Evolutionary conservation across 2,329 filamentous ascomycete genomes (phyloP).

Genomic region (Monilinia laxa): DNA sequence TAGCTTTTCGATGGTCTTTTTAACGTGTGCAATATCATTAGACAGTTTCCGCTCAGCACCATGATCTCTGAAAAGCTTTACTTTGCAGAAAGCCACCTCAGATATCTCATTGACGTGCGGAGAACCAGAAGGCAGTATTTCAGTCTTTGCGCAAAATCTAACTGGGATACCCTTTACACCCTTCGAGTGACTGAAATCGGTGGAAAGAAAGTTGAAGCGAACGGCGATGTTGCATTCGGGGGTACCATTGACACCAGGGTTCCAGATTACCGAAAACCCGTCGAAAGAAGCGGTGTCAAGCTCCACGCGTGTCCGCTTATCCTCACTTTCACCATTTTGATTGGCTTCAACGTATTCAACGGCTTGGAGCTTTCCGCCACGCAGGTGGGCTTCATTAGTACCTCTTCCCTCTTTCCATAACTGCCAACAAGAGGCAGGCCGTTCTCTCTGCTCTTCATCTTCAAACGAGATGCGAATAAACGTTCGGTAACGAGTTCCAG

Average conservation of each 20-base stretch:
- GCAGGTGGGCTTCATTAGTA: constrained; percentile 91
- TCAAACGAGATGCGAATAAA: constrained; percentile 96
- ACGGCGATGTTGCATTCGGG: constrained; percentile 85
- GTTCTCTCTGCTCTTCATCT: constrained; percentile 86
- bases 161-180: constrained; percentile 98
- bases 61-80: constrained; percentile 95
- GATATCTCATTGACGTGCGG: constrained; percentile 49
- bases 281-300: constrained; percentile 82
- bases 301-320: constrained; percentile 67
- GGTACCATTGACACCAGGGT: constrained; percentile 64
- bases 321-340: constrained; percentile 59
- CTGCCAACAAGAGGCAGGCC: constrained; percentile 82
- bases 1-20: constrained; percentile 93
- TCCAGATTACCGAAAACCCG: constrained; percentile 90
- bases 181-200: constrained; percentile 98
- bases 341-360: constrained; percentile 83
- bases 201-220: constrained; percentile 97
- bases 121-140: constrained; percentile 57
- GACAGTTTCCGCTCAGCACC: constrained; percentile 92
- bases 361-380: constrained; percentile 87
- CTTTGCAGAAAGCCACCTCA: constrained; percentile 92
- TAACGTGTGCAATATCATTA: constrained; percentile 91
- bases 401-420: constrained; percentile 95
- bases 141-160: constrained; percentile 87
- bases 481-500: constrained; percentile 75